These are phyloP conservation scores for Oryza glumipatula DNA, from an alignment of 176 grass and related monocot genomes.

Conservation along the genomic window DNA sequence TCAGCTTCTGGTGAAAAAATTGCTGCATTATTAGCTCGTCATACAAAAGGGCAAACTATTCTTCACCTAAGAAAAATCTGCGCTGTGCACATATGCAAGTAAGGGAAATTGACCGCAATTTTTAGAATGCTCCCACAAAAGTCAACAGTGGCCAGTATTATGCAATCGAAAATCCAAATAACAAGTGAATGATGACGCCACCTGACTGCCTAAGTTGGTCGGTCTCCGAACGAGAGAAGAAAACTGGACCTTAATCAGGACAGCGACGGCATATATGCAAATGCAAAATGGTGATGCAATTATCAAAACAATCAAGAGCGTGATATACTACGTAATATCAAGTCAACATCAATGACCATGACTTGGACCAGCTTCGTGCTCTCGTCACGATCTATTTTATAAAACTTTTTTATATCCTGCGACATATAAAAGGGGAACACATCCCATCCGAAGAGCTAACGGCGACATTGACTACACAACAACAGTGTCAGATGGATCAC, in stretches of 20 bases:
- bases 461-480: not conserved
- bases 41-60: too few species aligned
- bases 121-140: not conserved
- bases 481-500: not conserved
- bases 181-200: not conserved
- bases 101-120: not conserved
- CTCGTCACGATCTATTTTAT: not conserved
- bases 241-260: not conserved
- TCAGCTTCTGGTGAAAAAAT: too few species aligned
- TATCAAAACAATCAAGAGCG: not conserved
- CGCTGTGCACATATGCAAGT: too few species aligned
- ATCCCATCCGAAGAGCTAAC: not conserved
- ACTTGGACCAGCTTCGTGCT: not conserved
- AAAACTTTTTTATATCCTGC: not conserved
- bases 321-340: not conserved
- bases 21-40: too few species aligned
- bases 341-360: not conserved
- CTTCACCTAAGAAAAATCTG: too few species aligned
- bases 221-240: not conserved
- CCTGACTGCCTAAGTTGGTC: not conserved
- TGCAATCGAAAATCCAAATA: not conserved
- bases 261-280: not conserved
- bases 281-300: too few species aligned
- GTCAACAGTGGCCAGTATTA: not conserved
- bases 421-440: not conserved